These are phyloP conservation scores for Lippia alba DNA, from an alignment of 305 asterid genomes.

Conservation along the genomic window DNA sequence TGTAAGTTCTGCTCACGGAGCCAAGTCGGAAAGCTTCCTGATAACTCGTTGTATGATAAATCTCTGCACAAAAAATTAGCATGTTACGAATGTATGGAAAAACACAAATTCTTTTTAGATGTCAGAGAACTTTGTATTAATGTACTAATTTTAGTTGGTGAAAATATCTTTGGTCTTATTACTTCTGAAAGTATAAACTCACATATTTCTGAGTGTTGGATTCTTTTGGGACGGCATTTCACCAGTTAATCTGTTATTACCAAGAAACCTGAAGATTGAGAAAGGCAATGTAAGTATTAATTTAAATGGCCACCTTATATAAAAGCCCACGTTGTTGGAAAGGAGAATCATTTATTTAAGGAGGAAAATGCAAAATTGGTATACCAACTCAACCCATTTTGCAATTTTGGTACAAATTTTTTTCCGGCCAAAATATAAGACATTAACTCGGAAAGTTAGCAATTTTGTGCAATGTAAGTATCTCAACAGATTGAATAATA, in stretches of 20 bases:
- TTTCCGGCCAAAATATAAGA: too few species aligned
- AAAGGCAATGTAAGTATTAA: background rate
- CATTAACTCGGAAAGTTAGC: too few species aligned
- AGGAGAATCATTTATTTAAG: too few species aligned
- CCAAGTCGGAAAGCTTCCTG: slow-evolving; percentile 87
- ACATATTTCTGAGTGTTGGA: slow-evolving; percentile 53
- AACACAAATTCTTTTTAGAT: too few species aligned
- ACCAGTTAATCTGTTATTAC: slow-evolving; percentile 64
- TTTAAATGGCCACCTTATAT: background rate
- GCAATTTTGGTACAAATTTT: too few species aligned
- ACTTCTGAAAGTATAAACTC: slow-evolving; percentile 22
- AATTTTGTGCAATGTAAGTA: too few species aligned
- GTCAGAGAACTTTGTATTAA: too few species aligned
- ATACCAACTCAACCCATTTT: too few species aligned
- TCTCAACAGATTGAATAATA: too few species aligned
- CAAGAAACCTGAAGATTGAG: slow-evolving; percentile 64
- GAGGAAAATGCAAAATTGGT: too few species aligned
- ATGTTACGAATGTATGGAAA: background rate
- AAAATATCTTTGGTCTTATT: too few species aligned
- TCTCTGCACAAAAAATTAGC: slow-evolving; percentile 57
- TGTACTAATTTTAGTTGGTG: too few species aligned
- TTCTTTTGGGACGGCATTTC: slow-evolving; percentile 53
- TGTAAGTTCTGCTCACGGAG: slow-evolving; percentile 48
- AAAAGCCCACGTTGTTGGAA: background rate
- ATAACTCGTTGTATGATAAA: slow-evolving; percentile 75